Evolutionary conservation across 2,329 filamentous ascomycete species (phyloP).

Genomic region (Hypoxylon sp.): DNA sequence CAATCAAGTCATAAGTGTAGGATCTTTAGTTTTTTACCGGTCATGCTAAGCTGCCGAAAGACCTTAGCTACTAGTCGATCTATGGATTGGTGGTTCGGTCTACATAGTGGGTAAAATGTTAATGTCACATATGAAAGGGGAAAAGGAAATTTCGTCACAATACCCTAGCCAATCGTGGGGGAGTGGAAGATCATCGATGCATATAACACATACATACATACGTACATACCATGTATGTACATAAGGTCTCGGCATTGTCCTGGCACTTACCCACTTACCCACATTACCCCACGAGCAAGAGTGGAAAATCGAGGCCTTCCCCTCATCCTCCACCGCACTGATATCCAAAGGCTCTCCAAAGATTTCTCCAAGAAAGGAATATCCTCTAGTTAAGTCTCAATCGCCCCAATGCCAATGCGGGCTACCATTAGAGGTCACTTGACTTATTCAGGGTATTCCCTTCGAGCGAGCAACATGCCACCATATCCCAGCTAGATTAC

Average conservation of each 20-base stretch:
- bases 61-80: not conserved
- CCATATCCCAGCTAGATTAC: conserved; percentile 3
- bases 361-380: conserved; percentile 6
- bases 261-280: not conserved
- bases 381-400: conserved; percentile 21
- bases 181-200: conserved; percentile 4
- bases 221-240: not conserved
- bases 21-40: conserved; percentile 4
- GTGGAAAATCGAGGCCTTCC: conserved; percentile 24
- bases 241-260: not conserved
- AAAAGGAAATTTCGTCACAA: not conserved
- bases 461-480: conserved; percentile 24
- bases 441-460: conserved; percentile 23
- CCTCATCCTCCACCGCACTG: conserved; percentile 22
- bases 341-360: conserved; percentile 27
- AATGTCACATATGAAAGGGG: not conserved
- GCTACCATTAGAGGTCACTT: conserved; percentile 26
- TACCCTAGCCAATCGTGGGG: not conserved
- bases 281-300: conserved; percentile 31
- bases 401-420: conserved; percentile 14
- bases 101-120: conserved; percentile 2
- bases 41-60: conserved; percentile 5
- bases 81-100: conserved; percentile 10
- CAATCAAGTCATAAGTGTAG: conserved; percentile 2
- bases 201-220: conserved; percentile 7